These are phyloP conservation scores for Phalaenopsis hybrid DNA, from an alignment of 116 monocot species.

Conservation along the genomic window DNA sequence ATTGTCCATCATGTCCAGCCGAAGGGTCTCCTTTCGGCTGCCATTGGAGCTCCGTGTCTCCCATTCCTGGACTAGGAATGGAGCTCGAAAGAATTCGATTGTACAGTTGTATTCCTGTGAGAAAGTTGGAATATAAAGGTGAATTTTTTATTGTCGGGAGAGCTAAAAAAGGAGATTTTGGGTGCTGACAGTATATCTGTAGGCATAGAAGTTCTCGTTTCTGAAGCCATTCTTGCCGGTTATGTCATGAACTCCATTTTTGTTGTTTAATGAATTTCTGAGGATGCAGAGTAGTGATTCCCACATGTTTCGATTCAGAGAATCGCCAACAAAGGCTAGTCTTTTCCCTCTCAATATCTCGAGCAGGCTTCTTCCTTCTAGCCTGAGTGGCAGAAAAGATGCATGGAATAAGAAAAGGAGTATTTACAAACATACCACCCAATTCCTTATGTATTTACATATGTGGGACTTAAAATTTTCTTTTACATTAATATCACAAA, in stretches of 20 bases:
- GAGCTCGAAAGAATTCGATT: constrained; percentile 43
- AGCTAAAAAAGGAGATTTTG: too few relatives aligned
- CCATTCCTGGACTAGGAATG: constrained; percentile 37
- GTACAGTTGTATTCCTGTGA: constrained; percentile 50
- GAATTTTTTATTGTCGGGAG: too few relatives aligned
- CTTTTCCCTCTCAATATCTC: constrained; percentile 55
- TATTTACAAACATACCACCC: too few relatives aligned
- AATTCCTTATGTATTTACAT: too few relatives aligned
- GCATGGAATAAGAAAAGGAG: not conserved
- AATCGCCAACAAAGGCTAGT: constrained; percentile 73
- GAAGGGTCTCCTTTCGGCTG: constrained; percentile 24
- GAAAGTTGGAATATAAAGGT: not conserved
- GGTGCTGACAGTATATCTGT: constrained; percentile 30
- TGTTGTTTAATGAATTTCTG: constrained; percentile 15
- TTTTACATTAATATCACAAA: too few relatives aligned
- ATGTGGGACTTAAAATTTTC: too few relatives aligned
- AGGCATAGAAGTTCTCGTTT: constrained; percentile 32
- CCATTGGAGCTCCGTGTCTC: constrained; percentile 11
- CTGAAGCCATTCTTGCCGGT: constrained; percentile 50
- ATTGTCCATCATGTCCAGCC: constrained; percentile 35
- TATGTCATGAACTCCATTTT: constrained; percentile 24
- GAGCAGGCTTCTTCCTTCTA: constrained; percentile 50
- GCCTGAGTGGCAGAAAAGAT: constrained; percentile 6
- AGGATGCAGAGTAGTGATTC: constrained; percentile 67
- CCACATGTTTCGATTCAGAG: constrained; percentile 86